Conservation (phyloP, 495 filamentous ascomycete species). For the Aspergillus sclerotioniger region DNA sequence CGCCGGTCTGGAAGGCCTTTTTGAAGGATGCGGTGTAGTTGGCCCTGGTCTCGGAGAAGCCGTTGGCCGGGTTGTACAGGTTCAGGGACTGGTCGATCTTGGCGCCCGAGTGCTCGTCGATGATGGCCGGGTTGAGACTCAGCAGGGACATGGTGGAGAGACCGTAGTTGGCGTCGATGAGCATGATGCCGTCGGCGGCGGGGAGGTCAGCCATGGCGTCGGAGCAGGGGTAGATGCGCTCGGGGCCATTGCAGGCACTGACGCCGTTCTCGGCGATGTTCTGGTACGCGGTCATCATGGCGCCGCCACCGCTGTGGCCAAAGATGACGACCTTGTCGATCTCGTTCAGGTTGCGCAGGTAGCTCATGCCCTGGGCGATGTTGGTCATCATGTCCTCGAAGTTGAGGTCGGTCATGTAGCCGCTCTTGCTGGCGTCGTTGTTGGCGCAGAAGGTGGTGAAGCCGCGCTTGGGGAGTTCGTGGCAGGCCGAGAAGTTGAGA, state of each 20-base stretch:
- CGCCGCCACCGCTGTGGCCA: constrained; percentile 18
- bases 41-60: constrained; percentile 1
- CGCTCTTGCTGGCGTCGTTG: constrained; percentile 15
- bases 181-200: constrained; percentile 14
- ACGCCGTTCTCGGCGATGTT: constrained; percentile 19
- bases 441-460: constrained; percentile 17
- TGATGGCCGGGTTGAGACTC: constrained; percentile 14
- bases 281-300: constrained; percentile 19
- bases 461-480: constrained; percentile 13
- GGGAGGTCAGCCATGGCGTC: constrained; percentile 6
- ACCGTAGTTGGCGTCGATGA: constrained; percentile 14
- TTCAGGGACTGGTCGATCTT: constrained; percentile 12
- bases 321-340: constrained; percentile 14
- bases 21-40: constrained; percentile 15
- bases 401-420: constrained; percentile 14
- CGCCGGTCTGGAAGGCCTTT: constrained; percentile 3
- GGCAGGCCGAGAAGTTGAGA: constrained; percentile 10
- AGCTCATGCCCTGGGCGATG: constrained; percentile 4
- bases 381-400: constrained; percentile 17
- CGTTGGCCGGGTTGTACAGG: constrained; percentile 12
- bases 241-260: constrained; percentile 14
- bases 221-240: constrained; percentile 19
- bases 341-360: constrained; percentile 13
- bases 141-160: constrained; percentile 17
- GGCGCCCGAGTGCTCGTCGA: background rate